Percentiles rank a stretch among this genome's conserved stretches.
These are phyloP conservation scores for Setaria italica DNA, from an alignment of 202 grass and related monocot genomes.

Conservation along the genomic window DNA sequence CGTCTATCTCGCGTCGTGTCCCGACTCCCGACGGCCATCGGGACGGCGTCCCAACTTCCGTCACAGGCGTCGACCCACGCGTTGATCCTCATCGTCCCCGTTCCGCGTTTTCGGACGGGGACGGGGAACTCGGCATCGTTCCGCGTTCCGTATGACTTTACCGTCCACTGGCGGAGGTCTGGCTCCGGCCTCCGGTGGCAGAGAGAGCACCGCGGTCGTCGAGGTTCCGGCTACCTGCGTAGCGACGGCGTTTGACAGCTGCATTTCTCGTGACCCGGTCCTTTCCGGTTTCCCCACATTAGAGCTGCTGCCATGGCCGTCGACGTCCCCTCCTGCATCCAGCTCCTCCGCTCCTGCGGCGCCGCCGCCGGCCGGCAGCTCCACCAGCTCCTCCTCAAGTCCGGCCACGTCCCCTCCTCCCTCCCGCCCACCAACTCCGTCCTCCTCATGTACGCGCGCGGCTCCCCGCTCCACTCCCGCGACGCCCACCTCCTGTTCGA, in stretches of 20 bases:
- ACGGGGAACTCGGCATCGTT: no score
- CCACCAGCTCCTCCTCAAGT: slow-evolving; percentile 73
- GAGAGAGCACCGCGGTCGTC: not conserved
- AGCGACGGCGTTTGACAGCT: not conserved
- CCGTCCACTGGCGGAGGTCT: no score
- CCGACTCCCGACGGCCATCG: no score
- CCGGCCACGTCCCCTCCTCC: slow-evolving; percentile 53
- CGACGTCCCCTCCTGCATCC: slow-evolving; percentile 51
- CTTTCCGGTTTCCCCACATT: not conserved
- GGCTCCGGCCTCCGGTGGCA: no score
- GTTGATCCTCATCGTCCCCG: no score
- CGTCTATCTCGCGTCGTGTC: no score
- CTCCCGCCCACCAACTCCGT: slow-evolving; percentile 59
- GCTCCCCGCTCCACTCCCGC: slow-evolving; percentile 27
- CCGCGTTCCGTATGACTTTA: no score
- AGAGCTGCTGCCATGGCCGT: slow-evolving; percentile 33
- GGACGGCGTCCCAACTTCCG: no score
- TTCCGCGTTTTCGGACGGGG: no score
- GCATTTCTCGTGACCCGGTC: not conserved
- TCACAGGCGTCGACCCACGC: no score
- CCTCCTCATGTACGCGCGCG: slow-evolving; percentile 63
- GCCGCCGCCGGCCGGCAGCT: slow-evolving; percentile 50
- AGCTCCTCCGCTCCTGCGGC: slow-evolving; percentile 58
- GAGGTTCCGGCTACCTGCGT: not conserved
- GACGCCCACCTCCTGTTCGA: slow-evolving; percentile 60